Percentiles rank a stretch among this genome's conserved stretches.
Conservation (phyloP, 192 early-diverging fungal species). For the Backusella macrospora region DNA sequence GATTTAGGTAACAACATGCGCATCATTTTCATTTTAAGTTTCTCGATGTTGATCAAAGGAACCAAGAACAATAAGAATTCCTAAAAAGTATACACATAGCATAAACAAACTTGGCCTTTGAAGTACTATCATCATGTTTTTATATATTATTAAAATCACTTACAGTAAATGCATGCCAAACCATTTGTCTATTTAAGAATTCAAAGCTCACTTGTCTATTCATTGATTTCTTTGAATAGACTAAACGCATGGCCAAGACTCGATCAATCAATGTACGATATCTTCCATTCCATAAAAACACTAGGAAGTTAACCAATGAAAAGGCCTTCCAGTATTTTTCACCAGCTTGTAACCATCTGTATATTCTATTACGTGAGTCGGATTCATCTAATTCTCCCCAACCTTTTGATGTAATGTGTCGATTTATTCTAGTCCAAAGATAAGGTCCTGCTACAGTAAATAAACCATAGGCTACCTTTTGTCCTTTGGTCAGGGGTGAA, state of each 20-base stretch:
- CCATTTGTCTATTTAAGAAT: slow-evolving; percentile 91
- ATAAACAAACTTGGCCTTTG: background rate
- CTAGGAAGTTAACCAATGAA: slow-evolving; percentile 79
- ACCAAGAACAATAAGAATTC: slow-evolving; percentile 89
- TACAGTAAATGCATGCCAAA: slow-evolving; percentile 92
- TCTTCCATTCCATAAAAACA: slow-evolving; percentile 82
- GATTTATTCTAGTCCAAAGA: slow-evolving; percentile 63
- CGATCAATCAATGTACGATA: slow-evolving; percentile 82
- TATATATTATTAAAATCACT: slow-evolving; percentile 1
- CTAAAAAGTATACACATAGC: no score
- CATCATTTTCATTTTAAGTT: slow-evolving; percentile 51
- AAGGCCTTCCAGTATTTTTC: slow-evolving; percentile 64
- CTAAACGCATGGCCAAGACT: slow-evolving; percentile 79
- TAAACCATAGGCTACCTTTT: slow-evolving; percentile 62
- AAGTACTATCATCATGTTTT: background rate
- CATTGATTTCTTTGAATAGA: slow-evolving; percentile 75
- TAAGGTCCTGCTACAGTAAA: slow-evolving; percentile 76
- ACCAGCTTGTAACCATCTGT: slow-evolving; percentile 58
- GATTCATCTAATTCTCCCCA: slow-evolving; percentile 74
- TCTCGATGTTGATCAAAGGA: slow-evolving; percentile 76
- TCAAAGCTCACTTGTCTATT: slow-evolving; percentile 85
- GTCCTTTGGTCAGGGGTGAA: slow-evolving; percentile 57
- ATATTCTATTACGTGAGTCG: slow-evolving; percentile 53
- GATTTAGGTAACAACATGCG: slow-evolving; percentile 51
- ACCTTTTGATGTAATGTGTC: slow-evolving; percentile 61